Evolutionary conservation across 257 asterid species (phyloP), one percentile per base, ranked within the genome.

Genomic region (Cinchona pubescens): DNA sequence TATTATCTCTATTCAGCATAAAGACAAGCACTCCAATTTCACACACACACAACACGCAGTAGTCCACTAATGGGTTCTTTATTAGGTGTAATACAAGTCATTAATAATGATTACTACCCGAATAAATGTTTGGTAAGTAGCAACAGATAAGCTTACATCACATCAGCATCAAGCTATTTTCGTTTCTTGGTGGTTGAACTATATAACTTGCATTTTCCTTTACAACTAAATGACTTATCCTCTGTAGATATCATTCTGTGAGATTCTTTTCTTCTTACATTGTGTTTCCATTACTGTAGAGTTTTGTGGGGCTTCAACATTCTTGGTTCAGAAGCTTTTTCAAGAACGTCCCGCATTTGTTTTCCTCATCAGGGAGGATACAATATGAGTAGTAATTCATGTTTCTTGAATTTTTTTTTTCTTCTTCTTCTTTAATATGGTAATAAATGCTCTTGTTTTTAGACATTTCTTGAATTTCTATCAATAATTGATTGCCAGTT

Each of bases 251-350:
- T 27, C n/a, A n/a, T n/a, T n/a, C n/a, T 42, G n/a, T 60, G 5
- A 13, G 40, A 45, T 73, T 62, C 71, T 29, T 45, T 64, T 27
- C 70, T 40, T 61, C 64, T 48, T n/a, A 18, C 51, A 64, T 64
- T 35, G 18, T 35, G 18, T 48, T 15, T 11, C 35, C 11, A 25
- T 30, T 8, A 73, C 43, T 10, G 16, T 43, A 30, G 72, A 53
- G 48, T 18, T n/a, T n/a, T 23, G 78, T 77, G 79, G 78, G 84
- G 7, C 53, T 51, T 53, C 78, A 67, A 82, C 82, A 82, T 81
- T 79, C 76, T 72, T 78, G 78, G 64, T 73, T 23, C 40, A 45
- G 29, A 78, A 69, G 64, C 78, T 72, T 76, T 76, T 40, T 48
- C 58, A 73, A 80, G 80, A 38, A 61, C 9, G 62, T 32, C 61